These are phyloP conservation scores for Lachnellula occidentalis DNA, from an alignment of 2,329 filamentous ascomycete species.

Conservation along the genomic window DNA sequence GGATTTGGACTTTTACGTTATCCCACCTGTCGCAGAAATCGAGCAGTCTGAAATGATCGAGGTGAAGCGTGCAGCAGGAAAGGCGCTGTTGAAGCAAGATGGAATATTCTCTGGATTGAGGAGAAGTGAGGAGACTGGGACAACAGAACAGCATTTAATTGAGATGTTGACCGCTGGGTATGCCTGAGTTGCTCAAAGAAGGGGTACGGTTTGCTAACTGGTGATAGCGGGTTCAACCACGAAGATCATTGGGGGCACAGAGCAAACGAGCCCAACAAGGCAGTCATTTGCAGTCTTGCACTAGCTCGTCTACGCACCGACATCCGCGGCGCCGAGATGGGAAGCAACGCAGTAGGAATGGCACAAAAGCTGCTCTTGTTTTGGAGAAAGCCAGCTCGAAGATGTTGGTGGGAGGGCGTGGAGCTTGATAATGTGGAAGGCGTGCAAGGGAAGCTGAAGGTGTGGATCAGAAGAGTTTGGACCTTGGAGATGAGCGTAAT, in stretches of 20 bases:
- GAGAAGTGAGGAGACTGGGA: constrained; percentile 91
- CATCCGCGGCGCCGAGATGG: constrained; percentile 71
- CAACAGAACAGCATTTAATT: constrained; percentile 95
- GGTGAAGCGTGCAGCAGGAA: constrained; percentile 86
- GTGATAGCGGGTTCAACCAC: constrained; percentile 82
- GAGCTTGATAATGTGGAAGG: constrained; percentile 86
- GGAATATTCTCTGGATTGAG: constrained; percentile 95
- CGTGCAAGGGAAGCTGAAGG: constrained; percentile 86
- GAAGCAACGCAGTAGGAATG: constrained; percentile 86
- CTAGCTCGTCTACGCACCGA: constrained; percentile 90
- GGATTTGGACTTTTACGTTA: constrained; percentile 95
- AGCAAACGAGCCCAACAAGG: constrained; percentile 96
- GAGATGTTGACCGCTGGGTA: constrained; percentile 99
- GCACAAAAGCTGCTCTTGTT: constrained; percentile 96
- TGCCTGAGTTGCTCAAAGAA: constrained; percentile 33
- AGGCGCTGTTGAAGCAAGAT: constrained; percentile 78
- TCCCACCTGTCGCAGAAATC: constrained; percentile 81
- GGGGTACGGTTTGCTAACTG: constrained; percentile 11
- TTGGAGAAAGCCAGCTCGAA: constrained; percentile 92
- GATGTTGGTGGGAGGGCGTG: constrained; percentile 99
- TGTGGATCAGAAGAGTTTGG: constrained; percentile 98
- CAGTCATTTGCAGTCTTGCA: constrained; percentile 93
- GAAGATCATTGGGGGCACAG: constrained; percentile 94
- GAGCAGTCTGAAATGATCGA: constrained; percentile 88
- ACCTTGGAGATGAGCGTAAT: constrained; percentile 98